Conservation (phyloP, 192 early-diverging fungal species). For the Dispira parvispora region DNA sequence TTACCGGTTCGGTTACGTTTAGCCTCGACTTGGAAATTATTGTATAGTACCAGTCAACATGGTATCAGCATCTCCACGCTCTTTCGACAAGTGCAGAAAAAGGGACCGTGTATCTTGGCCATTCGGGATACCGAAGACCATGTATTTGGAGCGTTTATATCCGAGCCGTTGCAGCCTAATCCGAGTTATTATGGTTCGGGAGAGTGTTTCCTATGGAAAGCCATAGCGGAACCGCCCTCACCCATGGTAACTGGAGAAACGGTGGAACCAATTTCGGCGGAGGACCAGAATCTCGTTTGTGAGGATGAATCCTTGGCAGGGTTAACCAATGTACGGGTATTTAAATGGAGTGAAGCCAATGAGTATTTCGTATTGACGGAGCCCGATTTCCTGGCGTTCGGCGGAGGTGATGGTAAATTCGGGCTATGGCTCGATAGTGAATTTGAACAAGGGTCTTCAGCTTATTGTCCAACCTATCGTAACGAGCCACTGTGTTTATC, state of each 20-base stretch:
- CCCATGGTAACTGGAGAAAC: background rate
- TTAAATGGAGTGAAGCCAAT: constrained; percentile 57
- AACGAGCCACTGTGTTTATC: constrained; percentile 39
- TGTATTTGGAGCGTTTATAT: constrained; percentile 67
- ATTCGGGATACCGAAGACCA: constrained; percentile 45
- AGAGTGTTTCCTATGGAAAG: constrained; percentile 37
- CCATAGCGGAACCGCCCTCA: background rate
- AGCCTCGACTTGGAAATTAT: constrained; percentile 54
- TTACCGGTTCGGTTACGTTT: constrained; percentile 66
- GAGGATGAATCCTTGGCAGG: background rate
- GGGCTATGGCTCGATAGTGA: constrained; percentile 61
- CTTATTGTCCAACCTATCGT: constrained; percentile 52
- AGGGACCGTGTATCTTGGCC: constrained; percentile 50
- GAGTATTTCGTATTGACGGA: constrained; percentile 66
- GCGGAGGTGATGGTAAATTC: constrained; percentile 60
- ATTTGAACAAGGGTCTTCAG: constrained; percentile 47
- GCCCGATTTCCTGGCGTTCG: constrained; percentile 55
- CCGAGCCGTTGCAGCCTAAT: constrained; percentile 40
- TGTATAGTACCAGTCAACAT: constrained; percentile 89
- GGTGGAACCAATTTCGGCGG: background rate
- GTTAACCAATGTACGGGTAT: constrained; percentile 28
- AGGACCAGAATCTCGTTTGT: background rate
- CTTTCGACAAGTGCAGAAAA: constrained; percentile 38
- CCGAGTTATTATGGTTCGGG: constrained; percentile 67
- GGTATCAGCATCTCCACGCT: constrained; percentile 80